A percentile compares a stretch with the other conserved stretches of the same genome.
These are phyloP conservation scores for Globisporangium alternatum DNA, from an alignment of 352 stramenopile genomes.

Conservation along the genomic window DNA sequence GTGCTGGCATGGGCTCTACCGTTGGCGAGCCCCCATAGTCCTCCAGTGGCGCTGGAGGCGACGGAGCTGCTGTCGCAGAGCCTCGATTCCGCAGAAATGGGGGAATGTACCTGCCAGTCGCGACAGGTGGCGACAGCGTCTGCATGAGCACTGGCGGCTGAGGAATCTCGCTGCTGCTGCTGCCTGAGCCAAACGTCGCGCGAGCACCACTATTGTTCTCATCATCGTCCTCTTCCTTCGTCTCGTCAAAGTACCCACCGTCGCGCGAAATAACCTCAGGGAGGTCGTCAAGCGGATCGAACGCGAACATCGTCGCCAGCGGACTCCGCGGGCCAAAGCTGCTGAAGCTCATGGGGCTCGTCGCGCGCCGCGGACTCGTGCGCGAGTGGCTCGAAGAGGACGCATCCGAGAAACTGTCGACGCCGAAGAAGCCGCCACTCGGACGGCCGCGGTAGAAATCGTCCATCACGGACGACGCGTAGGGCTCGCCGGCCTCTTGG, in stretches of 20 bases:
- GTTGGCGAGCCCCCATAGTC: constrained; percentile 29
- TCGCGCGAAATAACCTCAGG: constrained; percentile 26
- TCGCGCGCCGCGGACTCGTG: constrained; percentile 49
- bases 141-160: constrained; percentile 36
- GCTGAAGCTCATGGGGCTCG: constrained; percentile 54
- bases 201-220: constrained; percentile 1
- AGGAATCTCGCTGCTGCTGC: constrained; percentile 1
- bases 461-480: constrained; percentile 32
- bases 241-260: constrained; percentile 24
- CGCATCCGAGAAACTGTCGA: constrained; percentile 57
- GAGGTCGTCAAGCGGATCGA: constrained; percentile 71
- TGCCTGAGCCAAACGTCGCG: background rate
- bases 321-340: constrained; percentile 67
- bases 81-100: constrained; percentile 70
- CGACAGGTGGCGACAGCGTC: constrained; percentile 55
- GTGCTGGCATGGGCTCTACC: constrained; percentile 34
- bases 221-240: constrained; percentile 20
- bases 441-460: constrained; percentile 53
- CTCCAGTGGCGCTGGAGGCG: constrained; percentile 21
- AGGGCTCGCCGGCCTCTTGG: constrained; percentile 52
- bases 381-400: constrained; percentile 38
- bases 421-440: constrained; percentile 41
- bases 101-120: constrained; percentile 67
- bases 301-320: constrained; percentile 63
- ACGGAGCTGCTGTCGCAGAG: constrained; percentile 37